Conservation (phyloP, 306 rosid genomes). For the Albizia julibrissin region DNA sequence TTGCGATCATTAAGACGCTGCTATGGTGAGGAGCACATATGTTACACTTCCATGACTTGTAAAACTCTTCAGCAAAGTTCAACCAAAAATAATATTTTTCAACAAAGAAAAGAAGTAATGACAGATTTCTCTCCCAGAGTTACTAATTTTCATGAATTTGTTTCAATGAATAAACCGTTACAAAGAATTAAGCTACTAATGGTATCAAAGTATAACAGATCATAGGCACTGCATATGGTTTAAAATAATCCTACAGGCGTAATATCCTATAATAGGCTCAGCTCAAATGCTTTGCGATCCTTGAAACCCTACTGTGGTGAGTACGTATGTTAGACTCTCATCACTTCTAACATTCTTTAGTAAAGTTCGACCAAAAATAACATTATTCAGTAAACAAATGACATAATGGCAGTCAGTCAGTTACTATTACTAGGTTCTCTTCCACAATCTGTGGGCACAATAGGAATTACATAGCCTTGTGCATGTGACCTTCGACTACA, state of each 20-base stretch:
- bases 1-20: not conserved
- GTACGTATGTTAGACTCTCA: not conserved
- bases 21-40: not conserved
- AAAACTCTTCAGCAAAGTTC: not conserved
- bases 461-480: slow-evolving; percentile 1
- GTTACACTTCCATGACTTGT: not conserved
- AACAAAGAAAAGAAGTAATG: not conserved
- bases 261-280: not conserved
- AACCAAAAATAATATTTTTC: not conserved
- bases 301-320: not conserved
- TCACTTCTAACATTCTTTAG: not conserved
- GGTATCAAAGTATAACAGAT: too few relatives aligned
- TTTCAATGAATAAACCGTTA: not conserved
- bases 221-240: not conserved
- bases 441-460: not conserved
- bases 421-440: not conserved
- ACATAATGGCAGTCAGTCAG: not conserved
- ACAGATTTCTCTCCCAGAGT: not conserved
- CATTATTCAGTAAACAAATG: not conserved
- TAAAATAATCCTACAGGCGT: not conserved
- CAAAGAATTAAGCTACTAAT: not conserved
- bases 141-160: not conserved
- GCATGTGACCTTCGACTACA: not conserved
- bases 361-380: not conserved
- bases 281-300: not conserved